phyloP scores from a whole-genome alignment of 805 yeast species.

The Trichomonascus vanleenenianus region DNA sequence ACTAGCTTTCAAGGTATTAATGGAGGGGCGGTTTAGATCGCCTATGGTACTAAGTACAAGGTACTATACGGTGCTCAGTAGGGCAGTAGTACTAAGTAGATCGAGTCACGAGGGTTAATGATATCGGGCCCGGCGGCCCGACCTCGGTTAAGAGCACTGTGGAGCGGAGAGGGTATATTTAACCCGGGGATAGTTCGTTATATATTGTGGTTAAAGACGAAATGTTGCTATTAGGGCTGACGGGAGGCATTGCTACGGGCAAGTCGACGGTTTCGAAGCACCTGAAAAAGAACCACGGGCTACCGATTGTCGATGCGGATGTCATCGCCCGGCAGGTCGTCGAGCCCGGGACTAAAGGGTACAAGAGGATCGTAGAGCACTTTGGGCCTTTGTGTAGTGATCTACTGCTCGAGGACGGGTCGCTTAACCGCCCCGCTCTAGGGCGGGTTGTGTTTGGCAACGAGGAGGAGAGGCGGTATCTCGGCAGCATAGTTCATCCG shows the following conservation, averaged over 20 bases:
- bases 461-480: constrained; percentile 43
- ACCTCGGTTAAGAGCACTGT: background rate
- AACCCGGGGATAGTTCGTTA: background rate
- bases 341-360: constrained; percentile 69
- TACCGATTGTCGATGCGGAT: constrained; percentile 84
- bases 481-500: constrained; percentile 82
- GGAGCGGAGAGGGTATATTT: background rate
- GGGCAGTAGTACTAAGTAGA: too few species aligned
- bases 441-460: constrained; percentile 76
- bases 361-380: constrained; percentile 51
- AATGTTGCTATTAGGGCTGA: constrained; percentile 90
- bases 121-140: background rate
- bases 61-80: too few species aligned
- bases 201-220: background rate
- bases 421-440: constrained; percentile 62
- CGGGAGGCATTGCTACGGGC: constrained; percentile 98
- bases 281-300: constrained; percentile 41
- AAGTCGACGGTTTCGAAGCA: constrained; percentile 78
- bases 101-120: too few species aligned
- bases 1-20: too few species aligned
- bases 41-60: too few species aligned
- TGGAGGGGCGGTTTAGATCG: too few species aligned
- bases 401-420: constrained; percentile 33
- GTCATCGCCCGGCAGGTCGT: constrained; percentile 80
- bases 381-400: constrained; percentile 49